These are phyloP conservation scores for Blastobotrys arbuscula DNA, from an alignment of 1,139 yeast genomes.

Conservation along the genomic window DNA sequence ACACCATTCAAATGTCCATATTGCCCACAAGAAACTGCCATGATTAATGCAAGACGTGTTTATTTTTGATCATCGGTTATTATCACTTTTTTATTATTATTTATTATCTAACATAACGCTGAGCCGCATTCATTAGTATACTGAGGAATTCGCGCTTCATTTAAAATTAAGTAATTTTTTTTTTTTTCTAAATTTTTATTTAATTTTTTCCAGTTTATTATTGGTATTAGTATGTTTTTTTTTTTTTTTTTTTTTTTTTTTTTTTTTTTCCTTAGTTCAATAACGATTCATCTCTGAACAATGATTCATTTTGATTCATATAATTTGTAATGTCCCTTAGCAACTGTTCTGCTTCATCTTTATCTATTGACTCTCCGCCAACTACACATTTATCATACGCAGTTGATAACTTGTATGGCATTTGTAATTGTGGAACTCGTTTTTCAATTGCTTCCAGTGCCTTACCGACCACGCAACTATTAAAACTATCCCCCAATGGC, in stretches of 20 bases:
- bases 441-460: constrained; percentile 7
- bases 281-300: constrained; percentile 3
- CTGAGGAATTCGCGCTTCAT: no score
- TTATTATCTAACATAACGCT: neutral
- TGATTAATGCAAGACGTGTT: constrained; percentile 27
- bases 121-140: no score
- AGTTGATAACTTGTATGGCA: constrained; percentile 9
- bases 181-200: no score
- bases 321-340: constrained; percentile 3
- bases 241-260: neutral
- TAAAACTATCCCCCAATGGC: constrained; percentile 8
- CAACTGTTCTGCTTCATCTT: constrained; percentile 2
- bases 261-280: neutral
- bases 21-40: constrained; percentile 46
- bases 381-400: constrained; percentile 2
- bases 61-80: constrained; percentile 25
- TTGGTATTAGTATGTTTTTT: no score
- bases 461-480: constrained; percentile 1
- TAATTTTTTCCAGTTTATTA: neutral
- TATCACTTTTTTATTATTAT: neutral
- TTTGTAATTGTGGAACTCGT: constrained; percentile 9
- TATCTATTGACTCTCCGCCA: constrained; percentile 5
- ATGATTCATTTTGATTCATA: constrained; percentile 7
- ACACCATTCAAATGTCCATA: constrained; percentile 59
- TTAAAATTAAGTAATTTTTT: no score